phyloP scores from a whole-genome alignment of 2,329 filamentous ascomycete genomes.

The Aureobasidium sp. region DNA sequence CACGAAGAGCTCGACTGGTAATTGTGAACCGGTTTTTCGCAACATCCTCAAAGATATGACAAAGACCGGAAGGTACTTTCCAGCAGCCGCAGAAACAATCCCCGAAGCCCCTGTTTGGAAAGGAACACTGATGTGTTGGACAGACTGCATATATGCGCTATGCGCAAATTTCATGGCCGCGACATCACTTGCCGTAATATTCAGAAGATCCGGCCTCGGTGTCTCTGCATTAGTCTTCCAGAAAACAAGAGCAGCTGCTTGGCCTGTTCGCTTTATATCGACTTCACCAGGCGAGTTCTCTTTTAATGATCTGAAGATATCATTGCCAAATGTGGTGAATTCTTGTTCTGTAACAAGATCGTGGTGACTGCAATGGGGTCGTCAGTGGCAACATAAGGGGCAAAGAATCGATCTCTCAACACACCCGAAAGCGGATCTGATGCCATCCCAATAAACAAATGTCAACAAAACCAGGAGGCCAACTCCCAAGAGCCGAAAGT shows the following conservation, averaged over 20 bases:
- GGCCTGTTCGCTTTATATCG: not conserved
- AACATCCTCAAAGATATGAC: slow-evolving; percentile 30
- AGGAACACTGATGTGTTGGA: not conserved
- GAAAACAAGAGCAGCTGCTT: slow-evolving; percentile 4
- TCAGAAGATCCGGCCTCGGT: slow-evolving; percentile 5
- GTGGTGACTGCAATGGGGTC: not conserved
- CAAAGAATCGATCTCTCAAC: not conserved
- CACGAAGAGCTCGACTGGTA: slow-evolving; percentile 43
- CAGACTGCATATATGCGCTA: not conserved
- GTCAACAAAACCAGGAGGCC: not conserved
- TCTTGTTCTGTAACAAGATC: not conserved
- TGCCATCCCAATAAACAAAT: not conserved
- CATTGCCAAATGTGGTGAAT: not conserved
- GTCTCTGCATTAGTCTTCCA: slow-evolving; percentile 6
- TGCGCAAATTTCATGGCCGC: slow-evolving; percentile 1
- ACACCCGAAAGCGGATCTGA: not conserved
- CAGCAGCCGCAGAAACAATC: slow-evolving; percentile 12
- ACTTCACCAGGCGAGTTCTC: not conserved
- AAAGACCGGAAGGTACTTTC: slow-evolving; percentile 12
- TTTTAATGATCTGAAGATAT: not conserved
- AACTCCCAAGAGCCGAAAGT: not conserved
- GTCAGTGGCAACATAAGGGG: not conserved
- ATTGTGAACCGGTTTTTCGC: slow-evolving; percentile 34
- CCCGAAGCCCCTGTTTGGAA: not conserved
- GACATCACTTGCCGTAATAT: not conserved